Evolutionary conservation across 2,329 filamentous ascomycete species (phyloP).

Genomic region (Paraconiothyrium brasiliense): DNA sequence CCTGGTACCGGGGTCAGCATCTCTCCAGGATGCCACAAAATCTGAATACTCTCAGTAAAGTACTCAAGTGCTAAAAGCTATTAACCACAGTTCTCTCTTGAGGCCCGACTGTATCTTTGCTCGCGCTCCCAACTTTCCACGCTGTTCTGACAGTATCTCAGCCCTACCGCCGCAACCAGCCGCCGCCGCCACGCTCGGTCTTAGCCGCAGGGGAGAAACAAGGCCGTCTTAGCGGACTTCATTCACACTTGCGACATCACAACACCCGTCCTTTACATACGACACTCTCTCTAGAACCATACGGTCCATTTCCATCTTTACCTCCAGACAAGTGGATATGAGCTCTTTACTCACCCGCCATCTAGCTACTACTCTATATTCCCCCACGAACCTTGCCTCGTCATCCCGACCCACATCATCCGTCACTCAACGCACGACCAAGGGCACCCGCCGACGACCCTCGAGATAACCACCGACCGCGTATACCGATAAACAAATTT

Average conservation of each 20-base stretch:
- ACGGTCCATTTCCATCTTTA: conserved; percentile 36
- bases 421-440: conserved; percentile 25
- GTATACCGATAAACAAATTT: conserved; percentile 10
- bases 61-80: background rate
- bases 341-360: conserved; percentile 39
- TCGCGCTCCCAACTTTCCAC: background rate
- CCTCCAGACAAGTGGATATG: conserved; percentile 44
- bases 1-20: conserved; percentile 3
- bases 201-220: conserved; percentile 11
- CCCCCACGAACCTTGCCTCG: conserved; percentile 29
- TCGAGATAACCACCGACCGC: conserved; percentile 32
- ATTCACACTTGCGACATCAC: conserved; percentile 23
- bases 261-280: conserved; percentile 20
- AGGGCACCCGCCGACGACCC: conserved; percentile 36
- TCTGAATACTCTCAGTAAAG: background rate
- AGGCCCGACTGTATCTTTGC: background rate
- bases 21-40: background rate
- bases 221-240: conserved; percentile 13
- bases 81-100: background rate
- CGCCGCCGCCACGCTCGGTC: conserved; percentile 20
- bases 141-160: conserved; percentile 20
- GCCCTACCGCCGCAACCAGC: conserved; percentile 33
- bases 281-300: conserved; percentile 23
- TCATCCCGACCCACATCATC: conserved; percentile 33
- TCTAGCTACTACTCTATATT: conserved; percentile 32